These are phyloP conservation scores for Trichoderma brevicompactum DNA, from an alignment of 2,329 filamentous ascomycete species.

Conservation along the genomic window DNA sequence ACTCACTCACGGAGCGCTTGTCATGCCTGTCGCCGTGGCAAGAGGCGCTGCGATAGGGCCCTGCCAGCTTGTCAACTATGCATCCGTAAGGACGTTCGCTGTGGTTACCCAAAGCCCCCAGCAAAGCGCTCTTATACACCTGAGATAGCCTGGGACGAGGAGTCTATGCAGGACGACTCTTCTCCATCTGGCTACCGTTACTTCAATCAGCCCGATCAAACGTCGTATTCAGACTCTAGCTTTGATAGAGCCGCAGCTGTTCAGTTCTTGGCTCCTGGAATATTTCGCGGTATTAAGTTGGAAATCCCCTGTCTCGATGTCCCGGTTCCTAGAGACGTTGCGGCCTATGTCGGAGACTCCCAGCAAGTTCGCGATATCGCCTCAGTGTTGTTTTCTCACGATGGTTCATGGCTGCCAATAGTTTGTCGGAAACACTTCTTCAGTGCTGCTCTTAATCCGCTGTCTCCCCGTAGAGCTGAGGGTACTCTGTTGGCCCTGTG, in stretches of 20 bases:
- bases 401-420: conserved; percentile 10
- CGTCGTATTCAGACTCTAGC: background rate
- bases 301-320: background rate
- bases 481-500: background rate
- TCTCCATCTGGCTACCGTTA: background rate
- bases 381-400: background rate
- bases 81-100: background rate
- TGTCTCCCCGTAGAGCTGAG: background rate
- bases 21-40: conserved; percentile 9
- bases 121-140: conserved; percentile 9
- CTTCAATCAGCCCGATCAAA: background rate
- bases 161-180: background rate
- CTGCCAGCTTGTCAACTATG: background rate
- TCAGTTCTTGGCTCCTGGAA: background rate
- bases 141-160: background rate
- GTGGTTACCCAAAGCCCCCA: conserved; percentile 12
- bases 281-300: background rate
- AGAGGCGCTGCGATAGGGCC: background rate
- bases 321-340: background rate
- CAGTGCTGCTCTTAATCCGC: background rate
- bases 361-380: conserved; percentile 7
- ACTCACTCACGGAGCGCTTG: background rate
- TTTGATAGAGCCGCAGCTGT: background rate
- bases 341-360: background rate
- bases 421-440: conserved; percentile 9